Evolutionary conservation across 306 rosid species (phyloP).

Genomic region (Nissolia schottii): DNA sequence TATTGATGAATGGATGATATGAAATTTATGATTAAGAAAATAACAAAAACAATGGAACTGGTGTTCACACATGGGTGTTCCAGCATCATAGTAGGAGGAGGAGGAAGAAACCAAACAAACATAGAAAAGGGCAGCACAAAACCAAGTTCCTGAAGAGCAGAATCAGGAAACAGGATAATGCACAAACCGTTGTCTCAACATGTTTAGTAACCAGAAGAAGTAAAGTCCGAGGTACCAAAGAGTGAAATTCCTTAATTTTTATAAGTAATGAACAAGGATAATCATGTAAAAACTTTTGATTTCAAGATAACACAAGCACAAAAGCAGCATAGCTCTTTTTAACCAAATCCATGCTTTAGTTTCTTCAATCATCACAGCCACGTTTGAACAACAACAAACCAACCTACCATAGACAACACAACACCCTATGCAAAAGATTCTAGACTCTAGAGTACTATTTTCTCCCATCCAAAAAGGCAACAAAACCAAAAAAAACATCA

Average conservation of each 20-base stretch:
- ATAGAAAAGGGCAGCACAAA: not conserved
- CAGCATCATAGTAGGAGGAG: not conserved
- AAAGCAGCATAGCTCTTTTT: constrained; percentile 2
- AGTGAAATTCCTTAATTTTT: not conserved
- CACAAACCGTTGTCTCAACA: not conserved
- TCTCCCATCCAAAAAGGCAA: not conserved
- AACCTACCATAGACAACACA: not conserved
- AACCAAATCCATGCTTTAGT: not conserved
- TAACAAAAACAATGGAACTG: not conserved
- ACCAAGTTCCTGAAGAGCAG: not conserved
- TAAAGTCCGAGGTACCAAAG: not conserved
- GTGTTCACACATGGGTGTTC: not conserved
- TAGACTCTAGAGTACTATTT: constrained; percentile 3
- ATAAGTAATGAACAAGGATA: not conserved
- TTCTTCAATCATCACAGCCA: constrained; percentile 12
- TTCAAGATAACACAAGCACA: constrained; percentile 17
- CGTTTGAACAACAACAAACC: constrained; percentile 4
- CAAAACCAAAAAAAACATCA: not conserved
- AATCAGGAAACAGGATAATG: not conserved
- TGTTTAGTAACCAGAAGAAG: not conserved
- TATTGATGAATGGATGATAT: not conserved
- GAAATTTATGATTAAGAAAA: not conserved
- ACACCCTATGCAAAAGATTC: constrained; percentile 6
- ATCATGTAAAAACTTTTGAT: not conserved
- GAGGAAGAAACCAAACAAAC: not conserved